Base-by-base conservation (phyloP, 106 monocot species). In the Xerophyta viscosa region DNA sequence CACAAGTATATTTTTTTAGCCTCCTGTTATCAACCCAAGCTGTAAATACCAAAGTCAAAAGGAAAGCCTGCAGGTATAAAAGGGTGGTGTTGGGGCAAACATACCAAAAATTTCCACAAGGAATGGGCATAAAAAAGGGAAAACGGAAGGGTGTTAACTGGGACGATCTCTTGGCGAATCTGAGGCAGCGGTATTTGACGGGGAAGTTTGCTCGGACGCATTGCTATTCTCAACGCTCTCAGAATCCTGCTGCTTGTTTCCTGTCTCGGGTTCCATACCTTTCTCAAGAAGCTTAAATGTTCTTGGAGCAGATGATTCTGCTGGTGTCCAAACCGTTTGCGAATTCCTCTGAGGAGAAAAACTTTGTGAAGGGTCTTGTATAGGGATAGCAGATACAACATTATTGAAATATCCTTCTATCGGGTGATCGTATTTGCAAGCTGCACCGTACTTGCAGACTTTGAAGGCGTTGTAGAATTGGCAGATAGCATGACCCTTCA, bases 401-500 rank as follows among this genome's bases (percentile, higher is more conserved):
- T 81, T 76, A 43, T 69, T 73, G 29, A 63, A 87, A 21, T 57
- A 66, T 61, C 73, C 70, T 4, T 60, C 3, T 19, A 64, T 20
- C 0, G 76, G 81, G 24, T 82, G 82, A 60, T 82, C 71, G 37
- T 47, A 87, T 54, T 75, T 87, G 82, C 81, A 87, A 43, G 45
- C 61, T 6, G 82, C 10, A 25, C 82, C 87, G 54, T 82, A 87
- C 24, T 68, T 74, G 73, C 77, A 78, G 26, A 9, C 71, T 37
- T 77, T 77, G 42, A 71, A 64, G 11, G 50, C 36, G 10, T 21
- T 61, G 24, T 78, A 80, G 56, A 65, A 72, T 18, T 41, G 48
- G 49, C 83, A 83, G 6, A 77, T 55, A 18, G 70, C 58, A 13
- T 71, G 50, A 24, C 70, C 86, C 86, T 87, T 39, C 12, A 53